phyloP scores from a whole-genome alignment of 179 eudicot genomes.

The Pouteria campechiana region DNA sequence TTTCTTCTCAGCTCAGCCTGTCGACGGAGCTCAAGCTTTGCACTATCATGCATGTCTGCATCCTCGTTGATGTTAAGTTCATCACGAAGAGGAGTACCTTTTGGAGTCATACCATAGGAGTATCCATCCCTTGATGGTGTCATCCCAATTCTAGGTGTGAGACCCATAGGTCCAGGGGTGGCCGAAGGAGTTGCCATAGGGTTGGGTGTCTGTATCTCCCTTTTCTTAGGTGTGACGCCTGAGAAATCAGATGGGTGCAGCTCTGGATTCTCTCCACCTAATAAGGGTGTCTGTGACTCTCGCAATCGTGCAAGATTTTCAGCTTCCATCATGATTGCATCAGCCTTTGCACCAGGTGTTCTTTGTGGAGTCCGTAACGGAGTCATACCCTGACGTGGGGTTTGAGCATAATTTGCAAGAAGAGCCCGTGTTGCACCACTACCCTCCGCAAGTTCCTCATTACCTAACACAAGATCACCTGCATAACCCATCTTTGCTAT shows the following conservation, averaged over 20 bases:
- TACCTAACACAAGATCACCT: slow-evolving; percentile 63
- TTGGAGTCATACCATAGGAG: slow-evolving; percentile 76
- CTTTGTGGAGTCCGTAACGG: slow-evolving; percentile 93
- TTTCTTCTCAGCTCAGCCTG: slow-evolving; percentile 76
- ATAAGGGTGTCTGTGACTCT: slow-evolving; percentile 88
- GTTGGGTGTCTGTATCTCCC: slow-evolving; percentile 94
- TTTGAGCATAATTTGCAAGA: slow-evolving; percentile 81
- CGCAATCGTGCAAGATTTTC: slow-evolving; percentile 80
- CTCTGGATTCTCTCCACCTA: slow-evolving; percentile 94
- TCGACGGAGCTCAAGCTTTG: slow-evolving; percentile 59
- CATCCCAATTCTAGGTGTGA: slow-evolving; percentile 84
- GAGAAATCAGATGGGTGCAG: slow-evolving; percentile 97
- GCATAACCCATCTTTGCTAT: slow-evolving; percentile 92
- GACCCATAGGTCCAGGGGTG: slow-evolving; percentile 73
- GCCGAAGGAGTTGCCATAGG: slow-evolving; percentile 81
- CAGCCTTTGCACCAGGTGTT: slow-evolving; percentile 93
- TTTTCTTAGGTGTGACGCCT: slow-evolving; percentile 91
- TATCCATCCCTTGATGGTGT: slow-evolving; percentile 77
- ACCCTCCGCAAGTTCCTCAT: slow-evolving; percentile 77
- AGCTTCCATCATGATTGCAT: slow-evolving; percentile 99
- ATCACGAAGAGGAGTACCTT: slow-evolving; percentile 92
- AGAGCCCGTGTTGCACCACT: slow-evolving; percentile 95
- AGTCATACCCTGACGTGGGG: slow-evolving; percentile 91
- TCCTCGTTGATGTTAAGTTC: slow-evolving; percentile 93
- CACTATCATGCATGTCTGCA: slow-evolving; percentile 67